Percentiles rank a stretch among this genome's conserved stretches.
Conservation (phyloP, 352 stramenopile species). For the Plasmopara halstedii region DNA sequence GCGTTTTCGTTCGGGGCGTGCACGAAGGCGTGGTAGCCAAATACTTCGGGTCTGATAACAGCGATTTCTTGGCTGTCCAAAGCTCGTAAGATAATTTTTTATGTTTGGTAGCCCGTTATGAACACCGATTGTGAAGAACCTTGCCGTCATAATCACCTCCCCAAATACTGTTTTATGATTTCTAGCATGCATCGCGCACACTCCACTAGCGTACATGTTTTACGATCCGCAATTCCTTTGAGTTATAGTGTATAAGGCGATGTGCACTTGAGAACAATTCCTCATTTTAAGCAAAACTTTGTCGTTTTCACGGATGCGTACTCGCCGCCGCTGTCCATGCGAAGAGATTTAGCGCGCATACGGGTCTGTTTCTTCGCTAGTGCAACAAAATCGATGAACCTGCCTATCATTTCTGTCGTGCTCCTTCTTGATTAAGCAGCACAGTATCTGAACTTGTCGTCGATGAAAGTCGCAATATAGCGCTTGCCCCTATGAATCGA, state of each 20-base stretch:
- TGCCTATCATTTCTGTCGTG: background rate
- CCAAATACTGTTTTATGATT: background rate
- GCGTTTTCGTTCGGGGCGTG: background rate
- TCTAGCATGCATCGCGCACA: background rate
- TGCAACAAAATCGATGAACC: background rate
- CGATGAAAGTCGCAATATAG: background rate
- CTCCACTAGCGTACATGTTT: background rate
- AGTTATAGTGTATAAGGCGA: background rate
- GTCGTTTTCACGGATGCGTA: background rate
- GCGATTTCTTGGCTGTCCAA: background rate
- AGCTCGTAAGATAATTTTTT: background rate
- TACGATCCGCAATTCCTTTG: background rate
- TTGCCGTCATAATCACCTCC: background rate
- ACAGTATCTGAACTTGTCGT: background rate
- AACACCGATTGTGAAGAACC: background rate
- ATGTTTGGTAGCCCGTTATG: background rate
- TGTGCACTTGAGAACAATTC: background rate
- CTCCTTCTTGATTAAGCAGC: background rate
- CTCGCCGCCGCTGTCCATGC: background rate
- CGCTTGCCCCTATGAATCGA: background rate
- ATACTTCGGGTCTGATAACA: background rate
- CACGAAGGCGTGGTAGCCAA: background rate
- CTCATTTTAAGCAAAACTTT: background rate
- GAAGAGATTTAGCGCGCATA: background rate
- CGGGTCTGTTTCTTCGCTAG: background rate